Conservation (phyloP, 2,329 filamentous ascomycete species). For the Xylariaceae sp. region DNA sequence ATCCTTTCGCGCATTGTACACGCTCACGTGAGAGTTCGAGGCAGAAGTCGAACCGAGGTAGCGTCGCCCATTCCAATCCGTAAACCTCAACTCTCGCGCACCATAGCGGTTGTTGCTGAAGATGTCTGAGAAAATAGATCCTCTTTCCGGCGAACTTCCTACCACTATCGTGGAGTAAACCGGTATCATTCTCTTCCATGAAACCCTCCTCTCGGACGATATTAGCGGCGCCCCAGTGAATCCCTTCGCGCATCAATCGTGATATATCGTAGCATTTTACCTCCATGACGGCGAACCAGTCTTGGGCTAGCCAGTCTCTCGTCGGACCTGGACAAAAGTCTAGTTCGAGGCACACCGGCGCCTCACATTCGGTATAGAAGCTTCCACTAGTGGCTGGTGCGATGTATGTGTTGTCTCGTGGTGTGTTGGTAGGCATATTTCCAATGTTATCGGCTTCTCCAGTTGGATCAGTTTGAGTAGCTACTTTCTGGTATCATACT, state of each 20-base stretch:
- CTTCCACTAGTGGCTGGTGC: too few relatives aligned
- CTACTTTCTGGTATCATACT: too few relatives aligned
- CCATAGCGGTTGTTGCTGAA: constrained; percentile 14
- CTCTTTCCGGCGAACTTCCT: constrained; percentile 1
- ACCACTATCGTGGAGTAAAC: neutral
- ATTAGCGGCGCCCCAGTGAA: constrained; percentile 16
- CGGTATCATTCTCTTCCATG: neutral
- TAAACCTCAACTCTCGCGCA: constrained; percentile 7
- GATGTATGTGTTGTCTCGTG: too few relatives aligned
- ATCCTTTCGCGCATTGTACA: constrained; percentile 1
- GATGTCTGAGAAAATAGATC: constrained; percentile 13
- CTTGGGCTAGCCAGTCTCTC: too few relatives aligned
- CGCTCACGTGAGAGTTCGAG: constrained; percentile 5
- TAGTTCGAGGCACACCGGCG: too few relatives aligned
- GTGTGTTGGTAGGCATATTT: too few relatives aligned
- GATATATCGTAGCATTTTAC: constrained; percentile 16
- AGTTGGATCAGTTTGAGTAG: too few relatives aligned
- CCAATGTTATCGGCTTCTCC: too few relatives aligned
- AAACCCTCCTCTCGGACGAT: constrained; percentile 16
- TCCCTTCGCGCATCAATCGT: constrained; percentile 18
- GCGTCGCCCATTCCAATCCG: neutral
- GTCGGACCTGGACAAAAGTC: too few relatives aligned
- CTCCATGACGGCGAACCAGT: constrained; percentile 5
- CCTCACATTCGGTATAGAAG: too few relatives aligned
- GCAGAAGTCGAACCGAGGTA: constrained; percentile 11